A percentile compares a stretch with the other conserved stretches of the same genome.
Conservation (phyloP, 352 stramenopile genomes). For the Globisporangium paroecandrum region DNA sequence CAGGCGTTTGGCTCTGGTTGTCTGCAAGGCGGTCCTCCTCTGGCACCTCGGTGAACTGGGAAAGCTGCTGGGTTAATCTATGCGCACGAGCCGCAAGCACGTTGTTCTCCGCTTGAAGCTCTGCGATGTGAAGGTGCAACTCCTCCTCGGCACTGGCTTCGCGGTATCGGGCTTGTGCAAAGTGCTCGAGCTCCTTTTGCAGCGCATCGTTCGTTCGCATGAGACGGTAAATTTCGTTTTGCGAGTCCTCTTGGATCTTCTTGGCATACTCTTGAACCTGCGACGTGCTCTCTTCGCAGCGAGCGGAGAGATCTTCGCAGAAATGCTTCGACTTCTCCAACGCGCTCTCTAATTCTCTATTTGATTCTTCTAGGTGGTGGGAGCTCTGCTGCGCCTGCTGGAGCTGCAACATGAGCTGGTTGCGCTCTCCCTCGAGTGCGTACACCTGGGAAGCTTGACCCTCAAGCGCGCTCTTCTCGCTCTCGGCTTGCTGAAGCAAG, state of each 20-base stretch:
- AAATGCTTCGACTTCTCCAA: slow-evolving; percentile 59
- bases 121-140: slow-evolving; percentile 63
- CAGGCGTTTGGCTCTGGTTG: slow-evolving; percentile 53
- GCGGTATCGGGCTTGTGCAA: slow-evolving; percentile 55
- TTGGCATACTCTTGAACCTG: slow-evolving; percentile 55
- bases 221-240: slow-evolving; percentile 60
- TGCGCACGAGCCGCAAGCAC: slow-evolving; percentile 73
- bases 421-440: slow-evolving; percentile 44
- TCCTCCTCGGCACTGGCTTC: slow-evolving; percentile 67
- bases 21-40: slow-evolving; percentile 61
- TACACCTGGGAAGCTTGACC: slow-evolving; percentile 33
- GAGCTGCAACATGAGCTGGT: slow-evolving; percentile 32
- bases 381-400: slow-evolving; percentile 47
- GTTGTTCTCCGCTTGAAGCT: slow-evolving; percentile 85
- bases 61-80: slow-evolving; percentile 76
- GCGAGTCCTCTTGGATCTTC: slow-evolving; percentile 62
- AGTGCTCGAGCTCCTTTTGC: slow-evolving; percentile 61
- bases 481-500: slow-evolving; percentile 36
- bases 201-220: slow-evolving; percentile 54
- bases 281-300: slow-evolving; percentile 63
- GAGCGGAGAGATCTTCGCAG: slow-evolving; percentile 55
- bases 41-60: slow-evolving; percentile 78
- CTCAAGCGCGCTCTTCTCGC: slow-evolving; percentile 39
- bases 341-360: slow-evolving; percentile 50
- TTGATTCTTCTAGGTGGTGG: slow-evolving; percentile 40